Evolutionary conservation across 352 stramenopile species (phyloP).

Genomic region (Phytopythium litorale): DNA sequence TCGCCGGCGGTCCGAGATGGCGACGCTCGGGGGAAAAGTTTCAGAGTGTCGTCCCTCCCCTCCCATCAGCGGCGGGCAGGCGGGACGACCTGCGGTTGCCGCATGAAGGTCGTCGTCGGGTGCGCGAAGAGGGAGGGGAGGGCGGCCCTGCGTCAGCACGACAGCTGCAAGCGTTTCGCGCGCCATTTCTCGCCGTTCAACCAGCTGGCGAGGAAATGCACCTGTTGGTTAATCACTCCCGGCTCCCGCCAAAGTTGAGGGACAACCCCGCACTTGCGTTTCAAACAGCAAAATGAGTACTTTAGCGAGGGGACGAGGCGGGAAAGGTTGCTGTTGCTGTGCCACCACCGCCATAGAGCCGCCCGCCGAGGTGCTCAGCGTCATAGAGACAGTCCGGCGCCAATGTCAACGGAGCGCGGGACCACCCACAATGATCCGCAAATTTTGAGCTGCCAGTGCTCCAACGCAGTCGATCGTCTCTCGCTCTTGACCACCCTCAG

Average conservation of each 20-base stretch:
- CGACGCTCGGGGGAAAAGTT: not conserved
- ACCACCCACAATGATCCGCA: too few species aligned
- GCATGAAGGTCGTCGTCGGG: not conserved
- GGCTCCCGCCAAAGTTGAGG: not conserved
- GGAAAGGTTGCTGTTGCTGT: not conserved
- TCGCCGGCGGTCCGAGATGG: not conserved
- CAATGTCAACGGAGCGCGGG: not conserved
- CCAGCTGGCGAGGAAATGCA: not conserved
- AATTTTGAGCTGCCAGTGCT: too few species aligned
- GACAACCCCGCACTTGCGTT: not conserved
- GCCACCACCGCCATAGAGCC: not conserved
- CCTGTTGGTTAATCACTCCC: not conserved
- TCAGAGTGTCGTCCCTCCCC: conserved; percentile 1
- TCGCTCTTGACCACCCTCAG: too few species aligned
- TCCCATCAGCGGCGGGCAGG: too few species aligned
- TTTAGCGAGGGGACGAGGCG: not conserved
- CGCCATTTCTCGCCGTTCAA: not conserved
- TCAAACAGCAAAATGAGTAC: not conserved
- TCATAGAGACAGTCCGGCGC: conserved; percentile 1
- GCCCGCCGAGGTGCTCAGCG: not conserved
- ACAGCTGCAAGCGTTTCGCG: not conserved
- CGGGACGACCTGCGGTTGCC: not conserved
- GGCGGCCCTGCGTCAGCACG: not conserved
- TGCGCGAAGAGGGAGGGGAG: not conserved
- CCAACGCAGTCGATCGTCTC: too few species aligned